Base-by-base conservation (phyloP, 768 basidiomycete species). In the Floccularia luteovirens region DNA sequence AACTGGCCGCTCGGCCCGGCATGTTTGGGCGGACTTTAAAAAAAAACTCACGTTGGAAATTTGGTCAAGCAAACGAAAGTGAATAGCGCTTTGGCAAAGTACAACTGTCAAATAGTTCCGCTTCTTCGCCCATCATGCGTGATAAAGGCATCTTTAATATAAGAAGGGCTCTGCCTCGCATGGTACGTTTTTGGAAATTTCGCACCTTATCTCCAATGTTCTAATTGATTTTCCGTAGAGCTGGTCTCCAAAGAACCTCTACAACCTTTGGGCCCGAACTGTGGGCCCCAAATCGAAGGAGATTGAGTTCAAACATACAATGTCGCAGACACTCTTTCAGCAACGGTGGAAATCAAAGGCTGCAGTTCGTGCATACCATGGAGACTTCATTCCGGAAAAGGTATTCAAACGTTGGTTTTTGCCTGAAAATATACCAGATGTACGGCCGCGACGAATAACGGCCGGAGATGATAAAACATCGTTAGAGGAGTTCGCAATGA, bases 351-450 rank as follows among this genome's bases (percentile, higher is more conserved):
- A 66, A 14, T 78, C 89, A 10, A 96, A 94, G 62, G 72, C 81
- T 3, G 77, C 90, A 43, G 74, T 90, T 23, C 81, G 93, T 41
- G 93, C 80, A 3, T 98, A 98, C 70, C 96, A 98, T 56, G 92
- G 93, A 17, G 93, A 96, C 70, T 84, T 76, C 56, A 91, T 97
- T 45, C 81, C 81, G 39, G 90, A 94, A 67, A 85, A 82, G 52
- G 82, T 82, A 25, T 98, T 97, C 75, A 92, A 92, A 57, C 78
- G 85, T 42, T 92, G 90, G 86, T 98, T 91, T 58, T 75, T 99
- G 25, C 94, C 94, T 12, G 69, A 76, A 43, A 81, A 74, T 0
- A 70, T 98, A 12, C 94, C 89, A 0, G 89, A 91, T 52, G 86
- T 90, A 39, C 84, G 87, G 36, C 90, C 75, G 31, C 73, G 67